Percentiles rank a stretch among this genome's conserved stretches.
phyloP scores from a whole-genome alignment of 257 asterid species.

The Asclepias syriaca region DNA sequence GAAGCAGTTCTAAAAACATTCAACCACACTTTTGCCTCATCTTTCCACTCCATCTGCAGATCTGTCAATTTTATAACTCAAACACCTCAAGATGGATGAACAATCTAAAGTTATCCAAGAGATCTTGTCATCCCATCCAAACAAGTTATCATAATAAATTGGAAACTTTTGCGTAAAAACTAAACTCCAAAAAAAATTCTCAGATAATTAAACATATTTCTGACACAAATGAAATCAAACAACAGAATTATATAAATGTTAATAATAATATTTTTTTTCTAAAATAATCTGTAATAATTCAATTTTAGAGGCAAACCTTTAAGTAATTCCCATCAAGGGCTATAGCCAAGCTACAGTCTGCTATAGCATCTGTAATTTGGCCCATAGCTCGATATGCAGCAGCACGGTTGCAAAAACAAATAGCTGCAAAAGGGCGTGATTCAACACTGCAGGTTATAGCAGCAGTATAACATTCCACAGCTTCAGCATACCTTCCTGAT shows the following conservation, averaged over 20 bases:
- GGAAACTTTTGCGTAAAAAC: not conserved
- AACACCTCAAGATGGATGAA: not conserved
- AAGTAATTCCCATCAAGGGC: constrained; percentile 79
- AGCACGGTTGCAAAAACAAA: constrained; percentile 93
- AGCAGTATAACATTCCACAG: constrained; percentile 82
- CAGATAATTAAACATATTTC: not conserved
- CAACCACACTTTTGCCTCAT: not conserved
- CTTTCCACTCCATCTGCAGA: not conserved
- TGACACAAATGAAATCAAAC: not conserved
- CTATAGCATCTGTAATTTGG: constrained; percentile 82
- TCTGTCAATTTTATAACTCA: not conserved
- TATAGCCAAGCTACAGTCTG: constrained; percentile 92
- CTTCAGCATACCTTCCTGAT: constrained; percentile 72
- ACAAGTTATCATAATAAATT: not conserved
- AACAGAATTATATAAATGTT: not conserved
- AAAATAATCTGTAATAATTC: not conserved
- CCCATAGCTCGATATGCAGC: constrained; percentile 90
- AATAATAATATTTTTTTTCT: too few species aligned
- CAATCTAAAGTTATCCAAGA: not conserved
- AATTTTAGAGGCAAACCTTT: constrained; percentile 52
- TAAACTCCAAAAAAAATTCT: not conserved
- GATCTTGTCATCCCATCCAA: not conserved
- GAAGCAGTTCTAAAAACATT: not conserved
- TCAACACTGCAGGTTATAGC: constrained; percentile 77
- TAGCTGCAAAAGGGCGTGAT: constrained; percentile 89